Evolutionary conservation across 179 eudicot species (phyloP).

Genomic region (Sideroxylon spinosum): DNA sequence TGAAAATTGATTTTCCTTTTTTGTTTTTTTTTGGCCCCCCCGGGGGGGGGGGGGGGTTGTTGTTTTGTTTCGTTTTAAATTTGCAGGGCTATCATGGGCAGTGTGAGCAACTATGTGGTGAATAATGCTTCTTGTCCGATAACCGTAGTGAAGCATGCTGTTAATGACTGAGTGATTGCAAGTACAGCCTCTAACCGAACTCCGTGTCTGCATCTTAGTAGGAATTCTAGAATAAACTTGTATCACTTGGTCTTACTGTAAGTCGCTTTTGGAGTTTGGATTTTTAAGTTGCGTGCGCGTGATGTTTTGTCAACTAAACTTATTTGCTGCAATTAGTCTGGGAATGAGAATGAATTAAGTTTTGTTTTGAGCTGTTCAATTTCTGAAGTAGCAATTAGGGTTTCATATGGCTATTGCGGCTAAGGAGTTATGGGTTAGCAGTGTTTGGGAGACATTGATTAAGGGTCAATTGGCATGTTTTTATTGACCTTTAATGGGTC

Average conservation of each 20-base stretch:
- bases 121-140: slow-evolving; percentile 60
- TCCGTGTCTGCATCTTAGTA: not conserved
- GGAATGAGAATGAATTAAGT: not conserved
- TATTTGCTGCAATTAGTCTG: not conserved
- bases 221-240: not conserved
- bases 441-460: no score
- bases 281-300: not conserved
- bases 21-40: no score
- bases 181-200: not conserved
- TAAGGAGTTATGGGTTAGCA: no score
- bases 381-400: not conserved
- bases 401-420: not conserved
- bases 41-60: no score
- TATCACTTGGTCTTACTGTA: not conserved
- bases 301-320: not conserved
- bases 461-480: no score
- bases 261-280: not conserved
- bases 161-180: not conserved
- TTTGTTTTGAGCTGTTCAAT: not conserved
- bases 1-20: not conserved
- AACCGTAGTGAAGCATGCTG: slow-evolving; percentile 61
- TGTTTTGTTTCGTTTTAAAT: slow-evolving; percentile 9
- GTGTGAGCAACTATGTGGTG: slow-evolving; percentile 77
- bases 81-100: slow-evolving; percentile 84
- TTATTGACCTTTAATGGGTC: no score